Evolutionary conservation across 768 basidiomycete species (phyloP).

Genomic region (Boletus patriciae): DNA sequence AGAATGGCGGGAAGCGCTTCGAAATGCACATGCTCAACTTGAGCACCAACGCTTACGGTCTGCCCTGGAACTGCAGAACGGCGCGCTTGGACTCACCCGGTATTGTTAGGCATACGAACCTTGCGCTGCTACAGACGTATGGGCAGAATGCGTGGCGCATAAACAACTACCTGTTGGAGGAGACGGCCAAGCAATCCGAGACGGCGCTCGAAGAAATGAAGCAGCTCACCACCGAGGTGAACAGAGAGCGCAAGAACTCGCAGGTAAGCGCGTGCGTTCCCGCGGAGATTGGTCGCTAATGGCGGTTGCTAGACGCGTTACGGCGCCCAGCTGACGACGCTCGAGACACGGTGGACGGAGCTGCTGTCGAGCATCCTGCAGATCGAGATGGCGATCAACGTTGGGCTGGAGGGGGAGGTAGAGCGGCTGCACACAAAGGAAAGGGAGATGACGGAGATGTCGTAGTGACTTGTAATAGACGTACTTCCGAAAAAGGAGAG

Average conservation of each 20-base stretch:
- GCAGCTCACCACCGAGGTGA: slow-evolving; percentile 79
- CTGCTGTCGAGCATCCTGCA: slow-evolving; percentile 87
- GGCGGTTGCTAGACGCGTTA: slow-evolving; percentile 56
- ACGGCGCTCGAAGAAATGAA: slow-evolving; percentile 73
- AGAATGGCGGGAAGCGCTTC: slow-evolving; percentile 72
- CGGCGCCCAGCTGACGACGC: slow-evolving; percentile 73
- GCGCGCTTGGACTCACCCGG: slow-evolving; percentile 1
- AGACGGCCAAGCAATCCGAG: slow-evolving; percentile 70
- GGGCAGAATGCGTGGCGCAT: slow-evolving; percentile 91
- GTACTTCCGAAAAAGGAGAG: slow-evolving; percentile 28
- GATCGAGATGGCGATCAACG: slow-evolving; percentile 87
- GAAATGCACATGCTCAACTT: slow-evolving; percentile 78
- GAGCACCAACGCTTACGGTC: slow-evolving; percentile 85
- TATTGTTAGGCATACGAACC: slow-evolving; percentile 69
- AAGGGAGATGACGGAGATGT: slow-evolving; percentile 46
- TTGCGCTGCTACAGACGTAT: slow-evolving; percentile 79
- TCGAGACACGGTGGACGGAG: slow-evolving; percentile 93
- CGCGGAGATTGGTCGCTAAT: not conserved
- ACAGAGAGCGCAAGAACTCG: slow-evolving; percentile 82
- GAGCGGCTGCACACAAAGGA: slow-evolving; percentile 57
- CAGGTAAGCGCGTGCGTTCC: slow-evolving; percentile 50
- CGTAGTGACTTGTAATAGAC: not conserved
- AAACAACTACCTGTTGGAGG: slow-evolving; percentile 85
- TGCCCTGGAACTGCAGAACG: slow-evolving; percentile 12
- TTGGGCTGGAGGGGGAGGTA: slow-evolving; percentile 82